Conservation (phyloP, 495 filamentous ascomycete species). For the Neurospora cerealis region DNA sequence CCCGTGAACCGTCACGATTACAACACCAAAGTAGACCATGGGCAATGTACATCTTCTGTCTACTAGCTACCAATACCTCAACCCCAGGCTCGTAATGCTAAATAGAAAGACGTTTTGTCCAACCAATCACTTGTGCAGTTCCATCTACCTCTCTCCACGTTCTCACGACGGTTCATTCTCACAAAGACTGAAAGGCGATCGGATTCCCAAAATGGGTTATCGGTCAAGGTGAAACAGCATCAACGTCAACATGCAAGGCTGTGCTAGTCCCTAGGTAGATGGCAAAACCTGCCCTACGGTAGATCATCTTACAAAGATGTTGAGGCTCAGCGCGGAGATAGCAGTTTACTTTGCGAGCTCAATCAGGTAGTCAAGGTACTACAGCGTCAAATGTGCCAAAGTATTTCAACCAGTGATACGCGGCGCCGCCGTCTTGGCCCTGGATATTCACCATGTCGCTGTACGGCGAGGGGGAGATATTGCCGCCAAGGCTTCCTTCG, state of each 20-base stretch:
- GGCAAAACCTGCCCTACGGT: neutral
- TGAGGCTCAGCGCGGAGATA: neutral
- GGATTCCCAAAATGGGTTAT: neutral
- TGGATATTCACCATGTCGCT: neutral
- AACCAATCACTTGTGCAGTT: neutral
- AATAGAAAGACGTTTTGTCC: neutral
- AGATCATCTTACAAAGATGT: neutral
- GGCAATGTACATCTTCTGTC: neutral
- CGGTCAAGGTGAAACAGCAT: neutral
- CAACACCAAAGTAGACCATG: neutral
- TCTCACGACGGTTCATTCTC: neutral
- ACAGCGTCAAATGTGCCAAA: neutral
- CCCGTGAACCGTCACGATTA: neutral
- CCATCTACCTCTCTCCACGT: neutral
- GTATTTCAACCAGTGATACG: neutral
- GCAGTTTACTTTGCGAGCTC: neutral
- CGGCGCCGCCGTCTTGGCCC: neutral
- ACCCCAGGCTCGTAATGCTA: neutral
- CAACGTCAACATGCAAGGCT: neutral
- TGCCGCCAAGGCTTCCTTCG: neutral
- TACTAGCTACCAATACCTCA: neutral
- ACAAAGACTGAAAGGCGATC: neutral
- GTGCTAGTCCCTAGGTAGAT: neutral
- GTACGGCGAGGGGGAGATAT: neutral
- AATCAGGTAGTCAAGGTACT: neutral